A percentile compares a stretch with the other conserved stretches of the same genome.
Conservation (phyloP, 257 asterid species). For the Solanum appendiculatum region DNA sequence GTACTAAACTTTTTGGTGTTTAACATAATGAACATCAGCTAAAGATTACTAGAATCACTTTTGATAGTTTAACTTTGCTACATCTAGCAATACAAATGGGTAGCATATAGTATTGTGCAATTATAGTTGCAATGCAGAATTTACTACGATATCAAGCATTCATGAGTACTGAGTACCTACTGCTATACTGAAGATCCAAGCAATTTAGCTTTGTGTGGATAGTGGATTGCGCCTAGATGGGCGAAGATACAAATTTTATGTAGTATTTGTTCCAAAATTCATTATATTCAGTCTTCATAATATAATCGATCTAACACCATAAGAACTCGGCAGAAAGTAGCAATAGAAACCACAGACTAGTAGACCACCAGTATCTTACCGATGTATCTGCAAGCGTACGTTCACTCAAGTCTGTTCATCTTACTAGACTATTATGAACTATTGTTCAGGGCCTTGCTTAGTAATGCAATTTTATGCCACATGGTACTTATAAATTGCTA, state of each 20-base stretch:
- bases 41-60: not conserved
- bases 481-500: not conserved
- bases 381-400: not conserved
- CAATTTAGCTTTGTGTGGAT: not conserved
- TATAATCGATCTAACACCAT: not conserved
- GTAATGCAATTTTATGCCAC: not conserved
- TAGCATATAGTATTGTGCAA: not conserved
- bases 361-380: not conserved
- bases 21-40: not conserved
- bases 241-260: not conserved
- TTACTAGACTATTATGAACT: not conserved
- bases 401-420: not conserved
- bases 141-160: not conserved
- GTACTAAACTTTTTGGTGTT: not conserved
- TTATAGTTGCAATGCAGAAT: no score
- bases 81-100: not conserved
- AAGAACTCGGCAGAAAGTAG: not conserved
- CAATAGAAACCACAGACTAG: not conserved
- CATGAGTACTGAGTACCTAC: not conserved
- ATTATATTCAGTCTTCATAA: not conserved
- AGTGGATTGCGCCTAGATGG: not conserved
- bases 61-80: not conserved
- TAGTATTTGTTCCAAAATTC: not conserved
- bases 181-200: not conserved
- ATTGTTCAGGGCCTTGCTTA: not conserved